Percentiles rank a stretch among this genome's conserved stretches.
These are phyloP conservation scores for Trypanosoma scelopori DNA, from an alignment of 208 protist genomes.

Conservation along the genomic window DNA sequence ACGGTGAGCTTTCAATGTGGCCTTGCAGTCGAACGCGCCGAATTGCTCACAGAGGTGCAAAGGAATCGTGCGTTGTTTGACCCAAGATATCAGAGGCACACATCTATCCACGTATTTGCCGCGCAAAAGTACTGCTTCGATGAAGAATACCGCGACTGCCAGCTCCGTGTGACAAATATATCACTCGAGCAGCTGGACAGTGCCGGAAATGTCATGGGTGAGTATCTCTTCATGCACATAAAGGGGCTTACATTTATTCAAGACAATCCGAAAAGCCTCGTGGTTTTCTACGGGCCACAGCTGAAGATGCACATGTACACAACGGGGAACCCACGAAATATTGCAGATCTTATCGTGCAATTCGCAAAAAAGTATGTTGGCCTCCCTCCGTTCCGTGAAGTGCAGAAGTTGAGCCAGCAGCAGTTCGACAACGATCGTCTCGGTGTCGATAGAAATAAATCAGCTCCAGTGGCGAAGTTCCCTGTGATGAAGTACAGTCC, in stretches of 20 bases:
- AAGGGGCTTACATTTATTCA: slow-evolving; percentile 51
- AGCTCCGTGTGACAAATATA: slow-evolving; percentile 60
- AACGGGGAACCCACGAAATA: slow-evolving; percentile 18
- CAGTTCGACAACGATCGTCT: slow-evolving; percentile 75
- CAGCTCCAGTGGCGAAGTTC: slow-evolving; percentile 83
- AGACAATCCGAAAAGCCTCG: slow-evolving; percentile 49
- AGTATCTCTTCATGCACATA: slow-evolving; percentile 86
- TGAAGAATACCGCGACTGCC: slow-evolving; percentile 38
- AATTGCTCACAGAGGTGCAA: slow-evolving; percentile 88
- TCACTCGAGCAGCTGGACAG: slow-evolving; percentile 44
- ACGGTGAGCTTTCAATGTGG: slow-evolving; percentile 69
- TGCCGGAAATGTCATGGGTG: slow-evolving; percentile 37
- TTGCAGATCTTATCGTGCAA: slow-evolving; percentile 45
- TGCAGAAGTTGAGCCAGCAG: slow-evolving; percentile 42
- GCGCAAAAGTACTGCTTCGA: slow-evolving; percentile 59
- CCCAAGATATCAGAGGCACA: slow-evolving; percentile 28
- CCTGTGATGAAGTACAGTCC: slow-evolving; percentile 55
- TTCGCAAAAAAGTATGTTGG: slow-evolving; percentile 63
- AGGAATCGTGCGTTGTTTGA: slow-evolving; percentile 63
- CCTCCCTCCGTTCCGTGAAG: slow-evolving; percentile 38
- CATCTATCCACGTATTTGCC: slow-evolving; percentile 27
- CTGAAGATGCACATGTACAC: slow-evolving; percentile 81
- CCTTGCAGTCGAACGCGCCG: slow-evolving; percentile 56
- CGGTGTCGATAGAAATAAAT: slow-evolving; percentile 52
- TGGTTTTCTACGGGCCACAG: slow-evolving; percentile 72